phyloP scores from a whole-genome alignment of 179 eudicot genomes.

The Camellia oleifera region DNA sequence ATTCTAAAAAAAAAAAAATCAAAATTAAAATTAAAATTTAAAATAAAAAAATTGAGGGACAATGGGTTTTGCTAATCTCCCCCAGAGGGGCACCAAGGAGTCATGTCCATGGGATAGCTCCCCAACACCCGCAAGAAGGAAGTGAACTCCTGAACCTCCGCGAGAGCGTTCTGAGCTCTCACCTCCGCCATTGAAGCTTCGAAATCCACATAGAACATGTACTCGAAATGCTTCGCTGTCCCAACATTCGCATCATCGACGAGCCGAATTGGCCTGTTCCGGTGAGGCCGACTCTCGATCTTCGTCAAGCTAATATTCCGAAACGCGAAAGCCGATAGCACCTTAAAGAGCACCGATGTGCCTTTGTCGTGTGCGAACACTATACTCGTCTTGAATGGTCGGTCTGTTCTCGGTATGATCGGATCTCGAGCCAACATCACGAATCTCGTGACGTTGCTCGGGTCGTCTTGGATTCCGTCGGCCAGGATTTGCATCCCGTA shows the following conservation, averaged over 20 bases:
- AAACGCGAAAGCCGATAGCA: constrained; percentile 73
- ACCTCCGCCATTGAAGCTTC: constrained; percentile 67
- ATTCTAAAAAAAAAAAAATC: neutral
- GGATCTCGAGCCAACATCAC: constrained; percentile 76
- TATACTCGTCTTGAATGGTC: constrained; percentile 71
- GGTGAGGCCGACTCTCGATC: constrained; percentile 68
- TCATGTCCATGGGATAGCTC: constrained; percentile 70
- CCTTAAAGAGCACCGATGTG: constrained; percentile 63
- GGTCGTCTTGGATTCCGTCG: constrained; percentile 85
- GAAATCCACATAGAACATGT: constrained; percentile 60
- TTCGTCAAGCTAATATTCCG: constrained; percentile 61
- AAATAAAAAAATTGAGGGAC: neutral
- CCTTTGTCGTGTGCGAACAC: constrained; percentile 72
- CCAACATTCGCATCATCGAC: constrained; percentile 63
- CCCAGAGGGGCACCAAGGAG: constrained; percentile 34
- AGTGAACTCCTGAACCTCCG: constrained; percentile 67
- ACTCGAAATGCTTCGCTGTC: constrained; percentile 64
- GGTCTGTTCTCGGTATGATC: constrained; percentile 56
- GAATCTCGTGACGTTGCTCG: constrained; percentile 65
- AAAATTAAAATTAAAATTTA: neutral
- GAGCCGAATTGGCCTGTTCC: constrained; percentile 52
- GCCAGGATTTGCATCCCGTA: constrained; percentile 71
- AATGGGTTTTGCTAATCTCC: constrained; percentile 9
- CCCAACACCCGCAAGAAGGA: constrained; percentile 62
- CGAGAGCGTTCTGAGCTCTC: constrained; percentile 56